Percentiles rank a stretch among this genome's conserved stretches.
phyloP scores from a whole-genome alignment of 176 grass and related monocot genomes.

The Ananas comosus region DNA sequence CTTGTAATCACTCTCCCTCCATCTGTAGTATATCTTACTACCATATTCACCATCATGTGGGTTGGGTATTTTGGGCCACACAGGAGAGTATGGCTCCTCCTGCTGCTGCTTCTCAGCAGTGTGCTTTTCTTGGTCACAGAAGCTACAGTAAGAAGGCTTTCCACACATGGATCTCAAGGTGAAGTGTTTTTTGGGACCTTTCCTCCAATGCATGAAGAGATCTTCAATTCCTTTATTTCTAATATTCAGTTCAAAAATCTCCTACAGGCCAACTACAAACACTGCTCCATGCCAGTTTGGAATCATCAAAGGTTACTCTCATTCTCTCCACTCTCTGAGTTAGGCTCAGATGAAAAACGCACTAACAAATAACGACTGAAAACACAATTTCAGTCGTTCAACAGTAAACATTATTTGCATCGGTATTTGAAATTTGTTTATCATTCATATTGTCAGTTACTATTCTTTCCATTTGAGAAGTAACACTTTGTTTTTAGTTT shows the following conservation, averaged over 20 bases:
- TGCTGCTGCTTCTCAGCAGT: not conserved
- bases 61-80: not conserved
- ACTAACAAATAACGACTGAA: too few relatives aligned
- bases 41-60: constrained; percentile 5
- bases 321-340: not conserved
- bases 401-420: not conserved
- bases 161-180: not conserved
- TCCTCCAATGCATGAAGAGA: not conserved
- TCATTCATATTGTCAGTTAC: too few relatives aligned
- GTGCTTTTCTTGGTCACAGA: not conserved
- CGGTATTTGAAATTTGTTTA: too few relatives aligned
- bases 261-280: not conserved
- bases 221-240: not conserved
- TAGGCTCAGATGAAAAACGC: not conserved
- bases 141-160: not conserved
- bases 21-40: not conserved
- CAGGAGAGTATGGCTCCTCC: not conserved
- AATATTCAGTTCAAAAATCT: not conserved
- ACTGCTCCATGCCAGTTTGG: not conserved
- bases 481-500: too few relatives aligned
- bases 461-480: too few relatives aligned
- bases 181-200: not conserved
- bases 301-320: not conserved
- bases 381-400: not conserved
- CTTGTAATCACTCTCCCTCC: not conserved